Evolutionary conservation across 345 rosid species (phyloP).

Genomic region (Syzygium oleosum): DNA sequence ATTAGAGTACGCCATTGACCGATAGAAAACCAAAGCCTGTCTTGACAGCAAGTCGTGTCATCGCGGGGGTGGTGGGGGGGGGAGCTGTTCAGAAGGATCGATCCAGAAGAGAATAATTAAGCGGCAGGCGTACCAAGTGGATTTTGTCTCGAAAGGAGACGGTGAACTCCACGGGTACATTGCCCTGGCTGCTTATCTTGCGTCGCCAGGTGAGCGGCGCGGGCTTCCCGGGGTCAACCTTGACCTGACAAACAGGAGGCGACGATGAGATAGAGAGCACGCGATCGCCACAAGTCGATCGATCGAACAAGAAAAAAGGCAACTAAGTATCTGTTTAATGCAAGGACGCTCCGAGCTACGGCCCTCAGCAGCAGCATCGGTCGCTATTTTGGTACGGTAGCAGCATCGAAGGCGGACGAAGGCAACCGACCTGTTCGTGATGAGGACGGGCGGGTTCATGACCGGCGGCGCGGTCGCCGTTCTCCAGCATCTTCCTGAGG

Average conservation of each 20-base stretch:
- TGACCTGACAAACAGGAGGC: slow-evolving; percentile 3
- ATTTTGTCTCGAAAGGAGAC: slow-evolving; percentile 45
- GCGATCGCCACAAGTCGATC: background rate
- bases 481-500: background rate
- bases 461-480: background rate
- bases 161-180: slow-evolving; percentile 26
- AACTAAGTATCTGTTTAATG: background rate
- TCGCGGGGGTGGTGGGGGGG: background rate
- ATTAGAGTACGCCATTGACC: background rate
- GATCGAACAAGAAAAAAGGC: background rate
- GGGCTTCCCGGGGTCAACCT: slow-evolving; percentile 53
- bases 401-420: background rate
- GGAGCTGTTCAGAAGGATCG: background rate
- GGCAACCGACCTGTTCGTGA: background rate
- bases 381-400: background rate
- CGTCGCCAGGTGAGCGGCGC: slow-evolving; percentile 61
- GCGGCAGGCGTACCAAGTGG: slow-evolving; percentile 37
- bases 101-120: background rate
- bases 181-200: slow-evolving; percentile 26
- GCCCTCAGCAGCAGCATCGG: background rate
- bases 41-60: background rate
- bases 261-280: background rate
- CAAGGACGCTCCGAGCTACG: background rate
- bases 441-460: background rate
- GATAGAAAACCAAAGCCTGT: background rate